These are phyloP conservation scores for Rhizophagus clarus DNA, from an alignment of 192 early-diverging fungal genomes.

Conservation along the genomic window DNA sequence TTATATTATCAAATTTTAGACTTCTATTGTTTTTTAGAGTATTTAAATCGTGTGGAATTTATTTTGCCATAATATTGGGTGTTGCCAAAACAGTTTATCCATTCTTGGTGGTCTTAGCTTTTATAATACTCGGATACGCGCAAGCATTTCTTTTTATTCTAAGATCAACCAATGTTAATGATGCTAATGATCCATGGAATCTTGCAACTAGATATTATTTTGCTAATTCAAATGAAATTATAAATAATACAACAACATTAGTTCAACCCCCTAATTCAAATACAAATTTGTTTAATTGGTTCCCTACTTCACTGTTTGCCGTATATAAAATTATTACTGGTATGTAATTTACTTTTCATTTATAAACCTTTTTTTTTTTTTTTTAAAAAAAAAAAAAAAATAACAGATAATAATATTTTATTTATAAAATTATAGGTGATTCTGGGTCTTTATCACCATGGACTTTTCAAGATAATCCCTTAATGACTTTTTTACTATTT, in stretches of 20 bases:
- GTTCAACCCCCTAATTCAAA: neutral
- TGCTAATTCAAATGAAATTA: neutral
- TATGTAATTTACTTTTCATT: too few species aligned
- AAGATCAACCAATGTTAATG: neutral
- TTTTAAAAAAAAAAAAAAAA: too few species aligned
- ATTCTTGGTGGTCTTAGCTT: neutral
- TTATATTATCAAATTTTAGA: neutral
- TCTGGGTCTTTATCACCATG: neutral
- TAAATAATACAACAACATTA: neutral
- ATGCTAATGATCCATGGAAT: neutral
- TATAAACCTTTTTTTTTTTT: too few species aligned
- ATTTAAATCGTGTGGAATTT: too few species aligned
- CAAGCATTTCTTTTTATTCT: neutral
- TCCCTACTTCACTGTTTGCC: too few species aligned
- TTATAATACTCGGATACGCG: neutral
- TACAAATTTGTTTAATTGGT: too few species aligned
- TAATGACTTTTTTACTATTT: neutral
- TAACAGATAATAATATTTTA: too few species aligned
- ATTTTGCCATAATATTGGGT: neutral
- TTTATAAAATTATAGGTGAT: neutral
- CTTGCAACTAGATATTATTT: neutral
- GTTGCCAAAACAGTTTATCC: neutral
- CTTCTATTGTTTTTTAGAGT: neutral
- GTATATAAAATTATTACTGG: too few species aligned
- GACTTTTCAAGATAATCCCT: neutral